Evolutionary conservation across 1,284 basidiomycete species (phyloP), one percentile per base, ranked within the genome.

Genomic region (Xerocomus minutiporus): DNA sequence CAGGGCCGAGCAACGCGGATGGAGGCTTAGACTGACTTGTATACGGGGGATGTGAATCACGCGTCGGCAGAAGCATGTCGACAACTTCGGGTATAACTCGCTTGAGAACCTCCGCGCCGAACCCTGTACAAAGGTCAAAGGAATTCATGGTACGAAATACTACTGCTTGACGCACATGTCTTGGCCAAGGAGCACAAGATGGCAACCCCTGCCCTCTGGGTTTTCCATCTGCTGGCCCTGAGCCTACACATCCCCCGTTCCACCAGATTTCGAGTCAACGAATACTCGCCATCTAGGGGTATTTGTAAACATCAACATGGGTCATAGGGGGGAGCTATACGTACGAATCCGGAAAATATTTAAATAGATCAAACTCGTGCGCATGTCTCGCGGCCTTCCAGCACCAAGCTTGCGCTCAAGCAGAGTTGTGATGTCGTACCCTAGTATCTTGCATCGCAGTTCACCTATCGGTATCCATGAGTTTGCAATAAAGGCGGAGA

Each of bases 161-260:
- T 5, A 15, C n/a, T 20, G 17, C 12, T 25, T n/a, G 5, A 46
- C 57, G n/a, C 23, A 57, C 56, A 55, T 26, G 56, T 55, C 31
- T 58, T 44, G 8, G 56, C 56, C 42, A 57, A 44, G 26, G 57
- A 54, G 8, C 52, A 57, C 31, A 57, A 31, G 17, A 57, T 58
- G 15, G 46, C 48, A 5, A 51, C 49, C 5, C 57, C 57, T 26
- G 43, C 40, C 35, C 41, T 51, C 49, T 58, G 57, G 5, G 48
- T 47, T 31, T 17, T 54, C 57, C 57, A 58, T 5, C 28, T 40
- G 13, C 28, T 29, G 3, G 50, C 53, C 51, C 38, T 53, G 6
- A 57, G 45, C n/a, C 38, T 50, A 17, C n/a, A 34, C 55, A 57
- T 53, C 3, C 56, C 50, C 5, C 55, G 50, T 17, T 57, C 47